Evolutionary conservation across 2,329 filamentous ascomycete species (phyloP).

Genomic region (Cladorrhinum sp.): DNA sequence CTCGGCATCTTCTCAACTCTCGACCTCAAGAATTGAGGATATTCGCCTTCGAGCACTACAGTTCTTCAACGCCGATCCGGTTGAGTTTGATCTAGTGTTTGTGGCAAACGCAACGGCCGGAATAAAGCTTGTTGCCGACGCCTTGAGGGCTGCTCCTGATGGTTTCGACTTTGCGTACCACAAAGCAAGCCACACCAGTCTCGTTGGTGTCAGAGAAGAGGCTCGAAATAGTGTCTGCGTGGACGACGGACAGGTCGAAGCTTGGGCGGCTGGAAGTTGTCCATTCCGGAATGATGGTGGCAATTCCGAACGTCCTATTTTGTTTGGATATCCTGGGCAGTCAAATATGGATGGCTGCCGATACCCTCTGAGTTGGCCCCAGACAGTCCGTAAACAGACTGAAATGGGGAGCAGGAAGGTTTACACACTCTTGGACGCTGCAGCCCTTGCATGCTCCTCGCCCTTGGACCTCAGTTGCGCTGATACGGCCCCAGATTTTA

Average conservation of each 20-base stretch:
- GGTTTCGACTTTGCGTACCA: conserved; percentile 86
- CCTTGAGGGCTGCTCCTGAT: conserved; percentile 62
- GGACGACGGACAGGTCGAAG: conserved; percentile 58
- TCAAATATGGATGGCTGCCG: conserved; percentile 88
- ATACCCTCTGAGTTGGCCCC: conserved; percentile 53
- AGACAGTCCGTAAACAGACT: conserved; percentile 22
- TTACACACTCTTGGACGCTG: conserved; percentile 79
- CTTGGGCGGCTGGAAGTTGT: conserved; percentile 55
- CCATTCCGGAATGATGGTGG: conserved; percentile 28
- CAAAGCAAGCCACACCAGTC: conserved; percentile 77
- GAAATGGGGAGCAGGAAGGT: conserved; percentile 31
- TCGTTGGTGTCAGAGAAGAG: conserved; percentile 76
- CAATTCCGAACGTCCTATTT: conserved; percentile 32
- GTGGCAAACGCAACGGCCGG: conserved; percentile 89
- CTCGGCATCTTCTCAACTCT: conserved; percentile 74
- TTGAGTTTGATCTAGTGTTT: conserved; percentile 83
- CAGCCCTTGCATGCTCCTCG: conserved; percentile 74
- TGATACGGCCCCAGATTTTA: conserved; percentile 72
- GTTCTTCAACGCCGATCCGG: conserved; percentile 79
- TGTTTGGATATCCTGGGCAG: conserved; percentile 84
- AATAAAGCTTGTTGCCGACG: conserved; percentile 81
- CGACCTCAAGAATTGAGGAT: conserved; percentile 72
- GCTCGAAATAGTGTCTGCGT: conserved; percentile 66
- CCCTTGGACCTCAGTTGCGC: conserved; percentile 66
- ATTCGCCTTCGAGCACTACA: conserved; percentile 66